A percentile compares a stretch with the other conserved stretches of the same genome.
Evolutionary conservation across 2,329 filamentous ascomycete genomes (phyloP).

Genomic region (Fusarium piperis): DNA sequence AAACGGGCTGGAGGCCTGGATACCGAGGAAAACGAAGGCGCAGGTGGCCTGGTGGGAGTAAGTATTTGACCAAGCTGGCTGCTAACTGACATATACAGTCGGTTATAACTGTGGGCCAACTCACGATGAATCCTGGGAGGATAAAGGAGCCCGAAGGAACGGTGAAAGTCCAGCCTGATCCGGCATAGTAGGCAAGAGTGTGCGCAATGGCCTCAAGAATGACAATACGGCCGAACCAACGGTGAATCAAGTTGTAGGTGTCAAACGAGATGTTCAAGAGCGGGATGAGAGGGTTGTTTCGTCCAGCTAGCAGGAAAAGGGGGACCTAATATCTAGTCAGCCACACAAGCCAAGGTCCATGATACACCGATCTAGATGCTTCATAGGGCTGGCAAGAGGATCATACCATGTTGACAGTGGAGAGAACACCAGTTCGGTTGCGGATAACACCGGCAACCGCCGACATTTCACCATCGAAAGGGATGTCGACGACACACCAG

Average conservation of each 20-base stretch:
- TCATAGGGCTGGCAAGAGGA: not conserved
- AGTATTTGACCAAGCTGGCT: not conserved
- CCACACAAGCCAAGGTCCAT: not conserved
- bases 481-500: conserved; percentile 75
- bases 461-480: conserved; percentile 60
- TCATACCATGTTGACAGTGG: conserved; percentile 77
- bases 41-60: conserved; percentile 58
- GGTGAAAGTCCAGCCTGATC: conserved; percentile 58
- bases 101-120: conserved; percentile 40
- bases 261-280: conserved; percentile 81
- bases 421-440: conserved; percentile 75
- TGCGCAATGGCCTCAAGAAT: conserved; percentile 75
- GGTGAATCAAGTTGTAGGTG: conserved; percentile 83
- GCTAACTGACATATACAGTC: not conserved
- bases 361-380: not conserved
- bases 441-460: conserved; percentile 62
- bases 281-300: conserved; percentile 81
- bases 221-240: conserved; percentile 82
- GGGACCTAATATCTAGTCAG: conserved; percentile 58
- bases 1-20: conserved; percentile 76
- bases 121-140: conserved; percentile 71
- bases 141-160: conserved; percentile 56
- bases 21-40: conserved; percentile 69
- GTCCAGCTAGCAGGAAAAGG: conserved; percentile 76
- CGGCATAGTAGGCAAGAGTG: conserved; percentile 67